Conservation (phyloP, 306 rosid species). For the Sechiopsis laciniata region DNA sequence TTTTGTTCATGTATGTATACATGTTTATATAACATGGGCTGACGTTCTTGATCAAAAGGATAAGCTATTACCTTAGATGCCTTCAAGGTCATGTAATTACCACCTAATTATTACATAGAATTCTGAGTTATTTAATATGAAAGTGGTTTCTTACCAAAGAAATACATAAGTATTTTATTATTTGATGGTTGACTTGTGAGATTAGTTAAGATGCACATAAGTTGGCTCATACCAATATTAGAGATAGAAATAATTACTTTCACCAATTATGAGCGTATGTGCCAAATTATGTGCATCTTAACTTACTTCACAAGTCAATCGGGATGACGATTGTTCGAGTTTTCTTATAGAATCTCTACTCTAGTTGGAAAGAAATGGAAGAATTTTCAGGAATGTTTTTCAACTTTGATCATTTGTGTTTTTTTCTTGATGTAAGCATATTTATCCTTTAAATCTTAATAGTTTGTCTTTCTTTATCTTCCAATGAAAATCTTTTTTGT, state of each 20-base stretch:
- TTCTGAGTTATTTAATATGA: background rate
- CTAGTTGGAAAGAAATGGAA: no score
- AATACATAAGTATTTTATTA: background rate
- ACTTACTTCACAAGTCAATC: no score
- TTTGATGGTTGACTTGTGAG: background rate
- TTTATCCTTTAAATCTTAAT: no score
- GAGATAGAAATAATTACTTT: background rate
- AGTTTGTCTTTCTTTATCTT: no score
- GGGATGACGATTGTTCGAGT: no score
- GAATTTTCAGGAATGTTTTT: no score
- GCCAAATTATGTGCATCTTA: no score
- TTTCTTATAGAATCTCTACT: no score
- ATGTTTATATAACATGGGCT: background rate
- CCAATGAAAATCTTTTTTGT: no score
- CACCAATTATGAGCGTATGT: background rate
- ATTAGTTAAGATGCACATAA: background rate
- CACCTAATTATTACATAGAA: background rate
- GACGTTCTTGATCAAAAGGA: background rate
- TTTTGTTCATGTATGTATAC: background rate
- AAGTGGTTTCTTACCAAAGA: background rate
- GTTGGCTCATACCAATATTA: background rate
- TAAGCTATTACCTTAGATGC: background rate
- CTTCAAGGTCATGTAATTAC: background rate
- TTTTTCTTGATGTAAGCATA: no score
- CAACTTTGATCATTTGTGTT: no score